phyloP scores from a whole-genome alignment of 495 filamentous ascomycete genomes.

The Hypomontagnella monticulosa region DNA sequence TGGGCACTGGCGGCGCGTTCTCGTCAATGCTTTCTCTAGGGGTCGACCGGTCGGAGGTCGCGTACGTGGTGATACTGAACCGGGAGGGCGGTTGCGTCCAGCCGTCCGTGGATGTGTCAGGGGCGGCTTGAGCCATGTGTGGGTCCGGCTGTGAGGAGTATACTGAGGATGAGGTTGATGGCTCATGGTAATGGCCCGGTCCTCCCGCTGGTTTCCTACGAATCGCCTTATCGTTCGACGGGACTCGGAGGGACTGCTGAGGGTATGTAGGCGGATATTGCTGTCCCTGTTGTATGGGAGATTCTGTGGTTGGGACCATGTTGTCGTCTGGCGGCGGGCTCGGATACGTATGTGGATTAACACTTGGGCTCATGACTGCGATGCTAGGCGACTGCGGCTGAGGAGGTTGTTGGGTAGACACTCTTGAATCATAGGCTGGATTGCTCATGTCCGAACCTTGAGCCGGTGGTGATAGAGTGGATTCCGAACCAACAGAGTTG shows the following conservation, averaged over 20 bases:
- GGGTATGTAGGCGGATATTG: too few relatives aligned
- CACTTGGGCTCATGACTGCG: conserved; percentile 19
- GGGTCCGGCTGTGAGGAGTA: conserved; percentile 46
- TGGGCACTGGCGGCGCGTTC: conserved; percentile 49
- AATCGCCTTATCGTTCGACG: conserved; percentile 45
- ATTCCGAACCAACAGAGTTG: conserved; percentile 36
- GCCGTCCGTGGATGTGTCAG: conserved; percentile 38
- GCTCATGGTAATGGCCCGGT: conserved; percentile 43
- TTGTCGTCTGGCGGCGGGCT: conserved; percentile 48
- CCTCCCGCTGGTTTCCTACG: conserved; percentile 53
- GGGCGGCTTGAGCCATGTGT: conserved; percentile 20
- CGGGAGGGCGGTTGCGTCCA: conserved; percentile 69
- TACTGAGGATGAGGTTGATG: conserved; percentile 50
- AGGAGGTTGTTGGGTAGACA: background rate
- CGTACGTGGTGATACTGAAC: conserved; percentile 78
- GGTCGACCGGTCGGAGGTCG: conserved; percentile 63
- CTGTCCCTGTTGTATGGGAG: background rate
- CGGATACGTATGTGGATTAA: conserved; percentile 43
- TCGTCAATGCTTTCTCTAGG: conserved; percentile 64
- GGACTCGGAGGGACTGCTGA: conserved; percentile 38
- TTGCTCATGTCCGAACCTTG: conserved; percentile 6
- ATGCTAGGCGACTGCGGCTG: conserved; percentile 32
- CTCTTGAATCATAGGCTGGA: background rate
- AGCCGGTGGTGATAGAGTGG: conserved; percentile 19
- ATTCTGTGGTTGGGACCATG: conserved; percentile 14